A percentile compares a stretch with the other conserved stretches of the same genome.
Evolutionary conservation across 495 filamentous ascomycete genomes (phyloP).

Genomic region (Jackrogersella minutella): DNA sequence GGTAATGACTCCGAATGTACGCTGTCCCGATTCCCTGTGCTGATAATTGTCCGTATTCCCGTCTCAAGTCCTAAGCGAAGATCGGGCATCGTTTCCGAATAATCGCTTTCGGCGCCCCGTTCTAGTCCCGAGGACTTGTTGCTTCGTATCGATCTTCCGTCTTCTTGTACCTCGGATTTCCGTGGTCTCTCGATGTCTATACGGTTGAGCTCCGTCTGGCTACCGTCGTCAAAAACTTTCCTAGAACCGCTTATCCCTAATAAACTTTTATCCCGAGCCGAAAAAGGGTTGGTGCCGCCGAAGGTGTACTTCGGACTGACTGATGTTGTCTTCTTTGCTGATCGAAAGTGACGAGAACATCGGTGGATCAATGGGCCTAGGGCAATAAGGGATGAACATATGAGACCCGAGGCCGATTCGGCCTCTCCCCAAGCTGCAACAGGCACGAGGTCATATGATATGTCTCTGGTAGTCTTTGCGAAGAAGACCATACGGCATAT

Average conservation of each 20-base stretch:
- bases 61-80: conserved; percentile 29
- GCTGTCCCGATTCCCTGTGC: conserved; percentile 34
- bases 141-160: conserved; percentile 33
- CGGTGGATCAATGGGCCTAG: conserved; percentile 31
- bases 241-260: conserved; percentile 18
- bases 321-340: neutral
- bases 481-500: conserved; percentile 41
- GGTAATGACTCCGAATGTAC: conserved; percentile 24
- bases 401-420: conserved; percentile 32
- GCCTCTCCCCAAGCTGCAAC: conserved; percentile 35
- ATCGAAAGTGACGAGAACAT: conserved; percentile 16
- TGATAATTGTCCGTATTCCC: conserved; percentile 38
- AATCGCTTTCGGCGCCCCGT: neutral
- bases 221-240: conserved; percentile 26
- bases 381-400: conserved; percentile 35
- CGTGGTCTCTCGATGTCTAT: conserved; percentile 18
- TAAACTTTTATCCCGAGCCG: conserved; percentile 23
- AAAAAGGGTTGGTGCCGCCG: conserved; percentile 26
- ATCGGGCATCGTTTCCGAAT: conserved; percentile 27
- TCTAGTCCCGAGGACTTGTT: conserved; percentile 28
- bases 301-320: conserved; percentile 16
- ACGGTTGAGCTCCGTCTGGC: conserved; percentile 38
- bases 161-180: conserved; percentile 15
- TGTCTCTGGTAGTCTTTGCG: conserved; percentile 14
- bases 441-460: conserved; percentile 32